Base-by-base conservation (phyloP, 129 eudicot species). In the Rutidosis leptorrhynchoides region DNA sequence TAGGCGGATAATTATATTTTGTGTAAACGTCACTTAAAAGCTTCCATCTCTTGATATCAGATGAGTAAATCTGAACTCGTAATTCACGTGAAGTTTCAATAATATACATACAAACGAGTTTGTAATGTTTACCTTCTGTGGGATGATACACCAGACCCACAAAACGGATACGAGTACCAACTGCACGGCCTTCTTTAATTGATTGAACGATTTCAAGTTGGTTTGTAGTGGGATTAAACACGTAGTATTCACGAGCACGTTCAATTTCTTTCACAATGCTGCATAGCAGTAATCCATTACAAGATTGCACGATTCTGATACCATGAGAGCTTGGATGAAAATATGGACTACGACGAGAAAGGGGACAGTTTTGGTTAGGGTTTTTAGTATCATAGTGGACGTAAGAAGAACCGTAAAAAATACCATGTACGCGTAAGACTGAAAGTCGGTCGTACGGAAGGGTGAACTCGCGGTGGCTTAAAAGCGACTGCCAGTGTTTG, bases 221-320 rank as follows among this genome's bases (percentile, higher is more conserved):
- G 4, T 29, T 67, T 15, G 62, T 67, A 21, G 72, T 52, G 22
- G 72, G 72, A 52, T 67, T 67, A 57, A 67, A 32, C 32, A 67
- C 62, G 32, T 6, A 52, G 27, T 67, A 67, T 51, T 52, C 58
- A 53, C 30, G 51, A 4, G 11, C 1, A 19, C 6, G 7, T 55
- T 24, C 9, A 7, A 12, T 23, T 20, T 33, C 72, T 1, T 22
- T 14, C 15, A 51, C 0, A 20, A 61, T 52, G 52, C 62, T 3
- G 16, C 59, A 54, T 3, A 54, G 59, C 59, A 54, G 25, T 23
- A 54, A 54, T 16, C 59, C 7, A 2, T 54, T 54, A 54, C 59
- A 54, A 16, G 59, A 54, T 54, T 54, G 30, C 30, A 54, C n/a
- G 11, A 23, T 10, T 10, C 10, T 9, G 7, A 23, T 54, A 54